Base-by-base conservation (phyloP, 202 grass and related monocot species). In the Carex sylvatica region DNA sequence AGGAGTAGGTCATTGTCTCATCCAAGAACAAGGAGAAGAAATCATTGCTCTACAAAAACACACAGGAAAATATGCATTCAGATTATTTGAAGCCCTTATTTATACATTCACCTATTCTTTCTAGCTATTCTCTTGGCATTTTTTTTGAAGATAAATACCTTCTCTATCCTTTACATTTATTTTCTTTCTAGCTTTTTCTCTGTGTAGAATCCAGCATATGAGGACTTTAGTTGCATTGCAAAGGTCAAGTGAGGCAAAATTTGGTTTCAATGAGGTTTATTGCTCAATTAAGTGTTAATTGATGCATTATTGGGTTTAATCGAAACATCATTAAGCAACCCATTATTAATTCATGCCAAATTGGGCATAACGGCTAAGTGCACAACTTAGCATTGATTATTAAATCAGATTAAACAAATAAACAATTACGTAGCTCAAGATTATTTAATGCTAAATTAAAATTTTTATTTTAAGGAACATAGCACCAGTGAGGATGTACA, bases 1-100 rank as follows among this genome's bases (percentile, higher is more conserved):
- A 93, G 52, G 95, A 98, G 77, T 98, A 98, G 16, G 92, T 95
- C 95, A 98, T 95, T 2, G 95, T 88, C 69, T 91, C 88, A 83
- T 98, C 95, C 87, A 98, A 88, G 62, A 98, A 98, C 81, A 91
- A 70, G 4, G 90, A 91, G 89, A 98, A 98, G 65, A 94, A 93
- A 44, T 91, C 88, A 62, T 98, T 98, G 35, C 92, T 95, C 92
- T 98, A 82, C 73, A 88, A 5, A 61, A 33, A 69, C 38, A 84
- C 20, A 47, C 60, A 23, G 4, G 18, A 28, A 56, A 24, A 63
- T 9, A 72, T 71, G 36, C 16, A 65, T 36, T 28, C 46, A 1
- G 46, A 31, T 54, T 31, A 55, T 54, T 69, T 36, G 6, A 69
- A 69, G 6, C 16, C 65, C 33, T 38, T 40, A 69, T 19, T 26